These are phyloP conservation scores for Scutellaria minor DNA, from an alignment of 257 asterid genomes.

Conservation along the genomic window DNA sequence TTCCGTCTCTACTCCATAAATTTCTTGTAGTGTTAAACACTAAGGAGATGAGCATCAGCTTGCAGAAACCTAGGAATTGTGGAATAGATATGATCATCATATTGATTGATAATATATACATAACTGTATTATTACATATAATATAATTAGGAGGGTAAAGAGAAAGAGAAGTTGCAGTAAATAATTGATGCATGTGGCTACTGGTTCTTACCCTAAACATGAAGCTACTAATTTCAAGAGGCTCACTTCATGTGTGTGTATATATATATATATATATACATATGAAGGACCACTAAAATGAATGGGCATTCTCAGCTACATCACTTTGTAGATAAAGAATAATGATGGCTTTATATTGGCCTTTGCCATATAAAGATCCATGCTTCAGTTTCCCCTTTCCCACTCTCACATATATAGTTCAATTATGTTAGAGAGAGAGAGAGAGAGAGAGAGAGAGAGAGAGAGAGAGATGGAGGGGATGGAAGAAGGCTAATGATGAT, in stretches of 20 bases:
- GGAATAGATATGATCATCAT: too few relatives aligned
- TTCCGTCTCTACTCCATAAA: too few relatives aligned
- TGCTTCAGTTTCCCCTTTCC: conserved; percentile 21
- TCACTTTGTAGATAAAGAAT: conserved; percentile 15
- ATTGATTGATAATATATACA: too few relatives aligned
- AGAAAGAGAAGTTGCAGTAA: too few relatives aligned
- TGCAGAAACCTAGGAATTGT: too few relatives aligned
- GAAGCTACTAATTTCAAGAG: conserved; percentile 18
- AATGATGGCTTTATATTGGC: conserved; percentile 7
- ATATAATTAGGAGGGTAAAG: too few relatives aligned
- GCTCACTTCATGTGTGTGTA: not conserved
- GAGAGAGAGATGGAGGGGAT: not conserved
- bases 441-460: not conserved
- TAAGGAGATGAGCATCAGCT: too few relatives aligned
- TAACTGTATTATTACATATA: too few relatives aligned
- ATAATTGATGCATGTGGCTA: conserved; percentile 2
- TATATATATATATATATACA: too few relatives aligned
- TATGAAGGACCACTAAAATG: conserved; percentile 12
- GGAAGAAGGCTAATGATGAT: conserved; percentile 2
- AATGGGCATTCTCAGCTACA: not conserved
- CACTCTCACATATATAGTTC: conserved; percentile 17
- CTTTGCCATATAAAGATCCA: conserved; percentile 30
- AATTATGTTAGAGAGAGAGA: not conserved
- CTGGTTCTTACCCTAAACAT: conserved; percentile 18
- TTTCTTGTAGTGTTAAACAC: too few relatives aligned